Base-by-base conservation (phyloP, 345 rosid genomes). In the Dipteronia sinensis region DNA sequence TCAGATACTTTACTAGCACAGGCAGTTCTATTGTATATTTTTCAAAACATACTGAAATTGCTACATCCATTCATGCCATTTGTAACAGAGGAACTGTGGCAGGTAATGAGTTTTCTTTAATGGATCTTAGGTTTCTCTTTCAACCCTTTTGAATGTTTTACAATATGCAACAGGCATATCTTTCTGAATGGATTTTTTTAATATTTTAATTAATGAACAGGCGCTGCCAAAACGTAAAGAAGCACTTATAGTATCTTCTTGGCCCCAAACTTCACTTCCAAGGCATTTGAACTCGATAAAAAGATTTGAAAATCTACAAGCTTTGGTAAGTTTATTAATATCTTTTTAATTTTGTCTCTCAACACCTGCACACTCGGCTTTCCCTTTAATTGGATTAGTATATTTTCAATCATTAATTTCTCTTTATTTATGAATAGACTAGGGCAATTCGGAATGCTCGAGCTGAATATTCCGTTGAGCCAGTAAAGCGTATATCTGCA, bases 21-120 rank as follows among this genome's bases (percentile, higher is more conserved):
- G 87, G 90, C 99, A 29, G 96, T 93, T 83, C 85, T 93, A 51
- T 82, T 95, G 66, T 92, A 95, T 82, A 93, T 92, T 80, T 95
- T 93, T 74, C 94, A 91, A 86, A 91, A 89, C 75, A 84, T 91
- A 82, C 89, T 95, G 77, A 93, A 92, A 83, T 82, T 95, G 86
- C 86, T 95, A 42, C 99, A 95, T 85, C 99, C 99, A 4, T 95
- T 95, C 82, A 95, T 95, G 98, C 99, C 99, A 12, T 95, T 95
- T 75, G 99, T 95, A 56, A 95, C 96, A 0, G 98, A 95, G 83
- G 94, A 90, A 73, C 90, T 93, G n/a, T 95, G 98, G 99, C 99
- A 93, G 97, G 99, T 95, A 78, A 73, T 31, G 17, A 22, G 34
- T 58, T 31, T 31, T 31, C 23, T 38, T 59, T 12, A 40, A 6